Evolutionary conservation across 805 yeast species (phyloP).

Genomic region (Cyberlindnera euphorbiae): DNA sequence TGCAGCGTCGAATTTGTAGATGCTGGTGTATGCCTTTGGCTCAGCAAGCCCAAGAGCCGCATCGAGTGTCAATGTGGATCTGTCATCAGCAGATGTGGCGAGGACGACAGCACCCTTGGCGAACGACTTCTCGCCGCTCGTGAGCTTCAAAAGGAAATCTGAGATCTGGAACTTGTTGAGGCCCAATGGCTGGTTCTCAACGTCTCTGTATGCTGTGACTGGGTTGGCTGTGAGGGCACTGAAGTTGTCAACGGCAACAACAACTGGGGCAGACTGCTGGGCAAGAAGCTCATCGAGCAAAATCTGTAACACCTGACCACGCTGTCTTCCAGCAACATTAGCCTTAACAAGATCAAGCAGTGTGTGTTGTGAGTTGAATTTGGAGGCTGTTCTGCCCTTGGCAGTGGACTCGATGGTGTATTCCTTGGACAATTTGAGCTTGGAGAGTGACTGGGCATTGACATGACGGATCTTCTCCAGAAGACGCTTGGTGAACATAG

Average conservation of each 20-base stretch:
- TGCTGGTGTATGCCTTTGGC: constrained; percentile 52
- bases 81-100: constrained; percentile 55
- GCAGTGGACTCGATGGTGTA: constrained; percentile 30
- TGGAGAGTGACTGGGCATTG: constrained; percentile 36
- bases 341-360: constrained; percentile 41
- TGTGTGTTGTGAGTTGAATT: constrained; percentile 28
- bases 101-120: constrained; percentile 59
- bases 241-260: constrained; percentile 70
- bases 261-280: constrained; percentile 51
- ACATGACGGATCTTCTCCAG: constrained; percentile 45
- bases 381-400: constrained; percentile 28
- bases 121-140: constrained; percentile 50
- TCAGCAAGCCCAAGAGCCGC: constrained; percentile 51
- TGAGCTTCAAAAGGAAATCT: constrained; percentile 46
- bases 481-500: constrained; percentile 65
- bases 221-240: constrained; percentile 55
- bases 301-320: constrained; percentile 45
- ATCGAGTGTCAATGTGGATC: constrained; percentile 49
- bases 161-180: constrained; percentile 62
- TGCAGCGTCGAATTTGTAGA: constrained; percentile 45
- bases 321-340: constrained; percentile 34
- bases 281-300: constrained; percentile 50
- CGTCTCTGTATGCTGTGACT: constrained; percentile 55
- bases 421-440: constrained; percentile 31
- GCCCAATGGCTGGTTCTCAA: constrained; percentile 50